These are phyloP conservation scores for Podila minutissima DNA, from an alignment of 192 early-diverging fungal species.

Conservation along the genomic window DNA sequence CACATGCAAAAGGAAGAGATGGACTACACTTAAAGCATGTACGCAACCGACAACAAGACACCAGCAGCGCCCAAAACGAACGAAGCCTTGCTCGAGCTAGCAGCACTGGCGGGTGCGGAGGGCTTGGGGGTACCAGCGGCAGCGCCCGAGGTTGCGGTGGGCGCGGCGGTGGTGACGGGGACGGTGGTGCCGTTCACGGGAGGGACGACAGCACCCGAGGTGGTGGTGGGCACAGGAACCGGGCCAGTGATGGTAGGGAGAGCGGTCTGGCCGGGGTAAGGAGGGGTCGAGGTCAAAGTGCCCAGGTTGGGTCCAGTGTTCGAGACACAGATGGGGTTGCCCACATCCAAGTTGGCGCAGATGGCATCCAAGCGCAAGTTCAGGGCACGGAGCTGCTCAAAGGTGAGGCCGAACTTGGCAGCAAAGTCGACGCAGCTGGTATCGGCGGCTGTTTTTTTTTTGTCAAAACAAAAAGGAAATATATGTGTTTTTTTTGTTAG, in stretches of 20 bases:
- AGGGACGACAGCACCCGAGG: not conserved
- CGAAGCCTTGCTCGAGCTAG: not conserved
- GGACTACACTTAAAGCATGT: constrained; percentile 1
- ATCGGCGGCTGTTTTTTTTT: not conserved
- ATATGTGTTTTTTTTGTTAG: too few species aligned
- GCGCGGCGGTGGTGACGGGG: not conserved
- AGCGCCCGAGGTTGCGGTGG: not conserved
- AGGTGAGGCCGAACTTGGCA: not conserved
- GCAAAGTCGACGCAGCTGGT: not conserved
- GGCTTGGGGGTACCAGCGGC: not conserved
- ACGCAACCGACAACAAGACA: constrained; percentile 1
- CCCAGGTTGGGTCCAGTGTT: not conserved
- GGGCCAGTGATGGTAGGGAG: not conserved
- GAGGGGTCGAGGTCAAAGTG: not conserved
- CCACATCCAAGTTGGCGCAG: constrained; percentile 10
- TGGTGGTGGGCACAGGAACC: too few species aligned
- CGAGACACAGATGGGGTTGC: constrained; percentile 15
- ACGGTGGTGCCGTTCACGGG: not conserved
- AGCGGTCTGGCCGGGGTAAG: not conserved
- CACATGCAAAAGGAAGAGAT: not conserved
- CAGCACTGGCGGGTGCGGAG: not conserved
- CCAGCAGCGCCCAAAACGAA: not conserved
- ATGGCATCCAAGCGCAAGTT: constrained; percentile 1
- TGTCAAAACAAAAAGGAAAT: not conserved
- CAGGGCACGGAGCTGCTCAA: not conserved